Evolutionary conservation across 1,284 basidiomycete species (phyloP).

Genomic region (Pseudozyma hubeiensis): DNA sequence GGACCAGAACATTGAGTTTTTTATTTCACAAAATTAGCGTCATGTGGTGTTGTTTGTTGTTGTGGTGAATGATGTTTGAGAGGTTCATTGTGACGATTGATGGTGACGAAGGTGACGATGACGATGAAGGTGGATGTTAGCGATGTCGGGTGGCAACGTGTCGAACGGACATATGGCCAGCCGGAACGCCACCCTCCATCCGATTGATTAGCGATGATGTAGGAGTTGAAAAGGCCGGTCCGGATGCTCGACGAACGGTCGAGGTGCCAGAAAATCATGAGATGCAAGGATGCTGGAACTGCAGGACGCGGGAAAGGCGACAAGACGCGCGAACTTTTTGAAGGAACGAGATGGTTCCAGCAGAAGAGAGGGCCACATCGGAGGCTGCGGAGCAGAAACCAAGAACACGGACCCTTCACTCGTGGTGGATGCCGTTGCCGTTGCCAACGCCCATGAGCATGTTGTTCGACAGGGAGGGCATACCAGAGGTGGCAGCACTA

Average conservation of each 20-base stretch:
- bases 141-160: not conserved
- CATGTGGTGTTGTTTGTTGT: not conserved
- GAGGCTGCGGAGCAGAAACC: not conserved
- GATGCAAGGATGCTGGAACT: not conserved
- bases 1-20: constrained; percentile 4
- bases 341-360: too few species aligned
- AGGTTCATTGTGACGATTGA: not conserved
- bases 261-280: not conserved
- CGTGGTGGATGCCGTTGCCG: constrained; percentile 46
- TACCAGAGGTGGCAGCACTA: constrained; percentile 14
- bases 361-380: too few species aligned
- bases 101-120: not conserved
- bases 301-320: too few species aligned
- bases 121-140: too few species aligned
- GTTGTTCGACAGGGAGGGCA: constrained; percentile 42
- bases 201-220: constrained; percentile 5
- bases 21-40: constrained; percentile 10
- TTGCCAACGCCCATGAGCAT: constrained; percentile 49
- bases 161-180: not conserved
- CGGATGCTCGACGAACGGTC: not conserved
- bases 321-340: not conserved
- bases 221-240: not conserved
- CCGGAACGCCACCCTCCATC: too few species aligned
- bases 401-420: constrained; percentile 6
- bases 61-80: not conserved